Evolutionary conservation across 768 basidiomycete species (phyloP).

Genomic region (Lactarius sanguifluus): DNA sequence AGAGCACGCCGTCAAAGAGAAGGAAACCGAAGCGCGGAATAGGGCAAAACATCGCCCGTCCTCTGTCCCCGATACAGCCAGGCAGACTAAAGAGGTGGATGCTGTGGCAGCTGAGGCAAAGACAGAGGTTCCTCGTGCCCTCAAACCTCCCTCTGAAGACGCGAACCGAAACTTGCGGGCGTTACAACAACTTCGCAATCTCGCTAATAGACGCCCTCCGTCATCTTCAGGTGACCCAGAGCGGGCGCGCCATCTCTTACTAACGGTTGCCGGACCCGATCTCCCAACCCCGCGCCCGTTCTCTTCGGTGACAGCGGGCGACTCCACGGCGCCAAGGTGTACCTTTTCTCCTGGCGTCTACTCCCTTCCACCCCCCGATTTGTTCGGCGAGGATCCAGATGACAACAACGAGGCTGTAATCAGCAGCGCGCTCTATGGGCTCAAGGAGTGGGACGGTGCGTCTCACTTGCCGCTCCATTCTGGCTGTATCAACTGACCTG

Average conservation of each 20-base stretch:
- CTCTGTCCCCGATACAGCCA: not conserved
- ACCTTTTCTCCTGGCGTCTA: constrained; percentile 45
- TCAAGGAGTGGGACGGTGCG: constrained; percentile 53
- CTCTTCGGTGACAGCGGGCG: constrained; percentile 43
- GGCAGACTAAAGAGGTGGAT: constrained; percentile 15
- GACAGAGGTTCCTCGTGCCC: not conserved
- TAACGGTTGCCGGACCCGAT: constrained; percentile 44
- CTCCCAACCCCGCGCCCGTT: constrained; percentile 34
- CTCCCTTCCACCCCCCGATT: constrained; percentile 38
- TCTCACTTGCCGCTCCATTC: constrained; percentile 13
- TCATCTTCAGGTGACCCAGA: constrained; percentile 34
- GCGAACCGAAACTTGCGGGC: constrained; percentile 25
- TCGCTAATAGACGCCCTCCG: constrained; percentile 33
- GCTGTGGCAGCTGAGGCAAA: constrained; percentile 8
- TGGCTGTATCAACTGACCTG: constrained; percentile 6
- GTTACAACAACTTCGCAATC: constrained; percentile 34
- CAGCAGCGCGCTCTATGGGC: constrained; percentile 47
- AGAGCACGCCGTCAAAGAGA: constrained; percentile 18
- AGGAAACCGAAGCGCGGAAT: constrained; percentile 16
- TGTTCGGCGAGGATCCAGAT: constrained; percentile 32
- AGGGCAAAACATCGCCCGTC: constrained; percentile 17
- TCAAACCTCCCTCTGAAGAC: constrained; percentile 15
- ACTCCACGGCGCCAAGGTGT: constrained; percentile 43
- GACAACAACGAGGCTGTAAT: constrained; percentile 26
- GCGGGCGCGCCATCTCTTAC: constrained; percentile 47